These are phyloP conservation scores for Vitis hybrid DNA, from an alignment of 177 flowering plant species.

Conservation along the genomic window DNA sequence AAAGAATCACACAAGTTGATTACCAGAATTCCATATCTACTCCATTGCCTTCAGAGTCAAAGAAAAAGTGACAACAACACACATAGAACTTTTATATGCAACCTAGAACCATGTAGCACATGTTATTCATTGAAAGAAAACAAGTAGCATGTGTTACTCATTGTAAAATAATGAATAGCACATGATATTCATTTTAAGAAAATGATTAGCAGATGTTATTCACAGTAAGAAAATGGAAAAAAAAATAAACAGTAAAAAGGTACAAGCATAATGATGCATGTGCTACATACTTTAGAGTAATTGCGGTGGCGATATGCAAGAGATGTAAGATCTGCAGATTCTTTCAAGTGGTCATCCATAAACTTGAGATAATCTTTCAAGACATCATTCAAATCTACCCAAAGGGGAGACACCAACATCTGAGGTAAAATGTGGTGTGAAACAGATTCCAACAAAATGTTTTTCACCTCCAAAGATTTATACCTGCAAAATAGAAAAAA, in stretches of 20 bases:
- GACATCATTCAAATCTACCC: constrained; percentile 60
- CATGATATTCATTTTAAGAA: too few species aligned
- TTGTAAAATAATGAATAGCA: too few species aligned
- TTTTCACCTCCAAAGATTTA: constrained; percentile 82
- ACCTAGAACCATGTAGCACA: neutral
- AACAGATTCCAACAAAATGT: constrained; percentile 79
- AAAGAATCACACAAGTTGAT: too few species aligned
- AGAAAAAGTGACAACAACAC: too few species aligned
- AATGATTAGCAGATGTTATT: too few species aligned
- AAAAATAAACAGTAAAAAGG: neutral
- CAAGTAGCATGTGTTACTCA: too few species aligned
- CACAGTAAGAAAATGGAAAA: too few species aligned
- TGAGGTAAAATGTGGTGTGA: constrained; percentile 87
- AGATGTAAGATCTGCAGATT: constrained; percentile 93
- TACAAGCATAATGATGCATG: neutral
- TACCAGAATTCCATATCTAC: neutral
- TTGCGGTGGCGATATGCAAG: constrained; percentile 95
- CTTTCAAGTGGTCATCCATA: constrained; percentile 87
- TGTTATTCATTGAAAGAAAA: neutral
- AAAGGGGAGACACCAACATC: constrained; percentile 71
- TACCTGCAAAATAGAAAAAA: constrained; percentile 48
- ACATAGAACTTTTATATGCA: neutral
- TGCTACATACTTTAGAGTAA: constrained; percentile 73
- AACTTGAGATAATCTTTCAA: constrained; percentile 79
- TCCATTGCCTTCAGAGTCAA: neutral